Base-by-base conservation (phyloP, 1,284 basidiomycete species). In the Trichosporon sp. region DNA sequence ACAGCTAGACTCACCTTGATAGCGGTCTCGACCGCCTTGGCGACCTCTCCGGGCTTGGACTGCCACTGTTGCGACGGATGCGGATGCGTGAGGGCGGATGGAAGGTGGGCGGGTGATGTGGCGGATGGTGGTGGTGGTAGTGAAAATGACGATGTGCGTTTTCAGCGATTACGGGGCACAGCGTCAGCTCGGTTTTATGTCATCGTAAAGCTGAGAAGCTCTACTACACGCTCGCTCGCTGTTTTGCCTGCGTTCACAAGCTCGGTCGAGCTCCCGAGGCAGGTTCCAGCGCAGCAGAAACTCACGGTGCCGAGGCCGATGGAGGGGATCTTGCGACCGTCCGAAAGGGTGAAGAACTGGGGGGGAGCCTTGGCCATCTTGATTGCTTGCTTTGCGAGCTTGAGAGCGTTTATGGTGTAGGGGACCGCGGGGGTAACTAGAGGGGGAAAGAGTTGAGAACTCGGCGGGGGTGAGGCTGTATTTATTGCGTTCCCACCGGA, bases 251-350 rank as follows among this genome's bases (percentile, higher is more conserved):
- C 38, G 7, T 10, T 40, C 38, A 40, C 38, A 10, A 40, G 38
- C 38, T 40, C 38, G 38, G 38, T 40, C 38, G 38, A 40, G 38
- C 38, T 40, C 38, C 38, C 43, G 43, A 46, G 43, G 16, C 40
- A 16, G 43, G 38, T 40, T 10, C 38, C 38, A 40, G 38, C 38
- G 38, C 43, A 14, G 43, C 43, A n/a, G 16, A 16, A 3, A 79
- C 84, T 82, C 81, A 86, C 86, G 51, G 85, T 86, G 72, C 86
- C 86, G 66, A 87, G 84, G 71, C 86, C 86, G 79, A 84, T 76
- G 43, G 80, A 75, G 68, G 84, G 84, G 78, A 85, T 83, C 72
- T 78, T 77, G 66, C 78, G 75, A 19, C 83, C 83, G 75, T 81
- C 82, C 74, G 78, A 79, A 72, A 85, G 80, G 68, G 79, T 83